These are phyloP conservation scores for Sanchytrium tribonematis DNA, from an alignment of 371 early-diverging fungal species.

Conservation along the genomic window DNA sequence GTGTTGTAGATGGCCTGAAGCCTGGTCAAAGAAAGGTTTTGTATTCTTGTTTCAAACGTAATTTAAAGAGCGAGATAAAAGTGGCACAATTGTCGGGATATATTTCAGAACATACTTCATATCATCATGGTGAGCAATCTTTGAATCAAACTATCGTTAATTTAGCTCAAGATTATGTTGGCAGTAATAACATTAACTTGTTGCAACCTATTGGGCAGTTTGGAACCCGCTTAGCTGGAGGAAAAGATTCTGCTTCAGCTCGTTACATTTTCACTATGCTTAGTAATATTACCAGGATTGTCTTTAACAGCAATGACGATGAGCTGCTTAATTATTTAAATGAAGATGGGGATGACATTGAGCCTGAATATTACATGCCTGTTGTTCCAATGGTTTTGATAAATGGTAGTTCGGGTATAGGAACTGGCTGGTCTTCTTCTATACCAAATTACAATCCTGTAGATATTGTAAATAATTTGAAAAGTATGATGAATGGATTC, in stretches of 20 bases:
- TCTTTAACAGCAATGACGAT: conserved; percentile 76
- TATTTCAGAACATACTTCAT: conserved; percentile 73
- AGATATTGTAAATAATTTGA: conserved; percentile 74
- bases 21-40: conserved; percentile 97
- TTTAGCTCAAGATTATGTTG: conserved; percentile 94
- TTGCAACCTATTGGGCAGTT: conserved; percentile 85
- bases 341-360: conserved; percentile 83
- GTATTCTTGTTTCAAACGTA: conserved; percentile 72
- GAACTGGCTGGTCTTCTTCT: conserved; percentile 57
- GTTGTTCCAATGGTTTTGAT: conserved; percentile 88
- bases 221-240: conserved; percentile 85
- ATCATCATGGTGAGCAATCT: conserved; percentile 94
- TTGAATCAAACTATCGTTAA: conserved; percentile 72
- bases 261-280: conserved; percentile 91
- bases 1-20: conserved; percentile 92
- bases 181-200: conserved; percentile 88
- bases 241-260: conserved; percentile 89
- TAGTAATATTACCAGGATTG: conserved; percentile 37
- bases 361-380: conserved; percentile 94
- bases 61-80: conserved; percentile 60
- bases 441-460: conserved; percentile 60
- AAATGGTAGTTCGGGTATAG: conserved; percentile 96
- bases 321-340: conserved; percentile 54
- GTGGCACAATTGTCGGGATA: conserved; percentile 86
- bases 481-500: conserved; percentile 49